Conservation (phyloP, 2,329 filamentous ascomycete species). For the Hymenoscyphus salicellus region DNA sequence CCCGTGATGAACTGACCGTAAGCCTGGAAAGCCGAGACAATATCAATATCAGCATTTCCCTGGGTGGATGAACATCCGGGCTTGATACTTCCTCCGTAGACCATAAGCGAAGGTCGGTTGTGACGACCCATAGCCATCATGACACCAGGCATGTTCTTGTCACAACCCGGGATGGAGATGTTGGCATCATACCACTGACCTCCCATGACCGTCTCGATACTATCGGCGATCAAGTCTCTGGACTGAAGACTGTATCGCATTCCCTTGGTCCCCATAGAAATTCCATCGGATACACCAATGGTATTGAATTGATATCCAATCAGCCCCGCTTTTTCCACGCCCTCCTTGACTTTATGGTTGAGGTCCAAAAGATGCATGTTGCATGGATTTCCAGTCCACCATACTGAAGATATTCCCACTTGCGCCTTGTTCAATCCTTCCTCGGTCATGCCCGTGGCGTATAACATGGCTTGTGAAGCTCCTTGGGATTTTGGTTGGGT, state of each 20-base stretch:
- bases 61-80: slow-evolving; percentile 80
- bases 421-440: slow-evolving; percentile 93
- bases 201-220: slow-evolving; percentile 97
- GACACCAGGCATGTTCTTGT: slow-evolving; percentile 99
- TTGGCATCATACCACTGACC: slow-evolving; percentile 99
- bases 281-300: slow-evolving; percentile 93
- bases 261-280: slow-evolving; percentile 96
- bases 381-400: slow-evolving; percentile 97
- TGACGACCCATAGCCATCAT: slow-evolving; percentile 91
- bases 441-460: slow-evolving; percentile 85
- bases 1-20: slow-evolving; percentile 94
- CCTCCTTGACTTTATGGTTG: slow-evolving; percentile 50
- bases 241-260: slow-evolving; percentile 96
- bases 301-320: slow-evolving; percentile 98
- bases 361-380: slow-evolving; percentile 98
- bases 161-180: slow-evolving; percentile 92
- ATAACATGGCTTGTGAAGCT: slow-evolving; percentile 98
- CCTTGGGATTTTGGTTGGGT: slow-evolving; percentile 98
- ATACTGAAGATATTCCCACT: slow-evolving; percentile 95
- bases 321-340: slow-evolving; percentile 72
- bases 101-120: slow-evolving; percentile 93
- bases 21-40: slow-evolving; percentile 95
- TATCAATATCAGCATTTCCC: slow-evolving; percentile 75
- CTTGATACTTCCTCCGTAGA: slow-evolving; percentile 92
- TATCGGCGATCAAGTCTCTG: slow-evolving; percentile 94